Conservation (phyloP, 1,284 basidiomycete genomes). For the Naganishia sp. region DNA sequence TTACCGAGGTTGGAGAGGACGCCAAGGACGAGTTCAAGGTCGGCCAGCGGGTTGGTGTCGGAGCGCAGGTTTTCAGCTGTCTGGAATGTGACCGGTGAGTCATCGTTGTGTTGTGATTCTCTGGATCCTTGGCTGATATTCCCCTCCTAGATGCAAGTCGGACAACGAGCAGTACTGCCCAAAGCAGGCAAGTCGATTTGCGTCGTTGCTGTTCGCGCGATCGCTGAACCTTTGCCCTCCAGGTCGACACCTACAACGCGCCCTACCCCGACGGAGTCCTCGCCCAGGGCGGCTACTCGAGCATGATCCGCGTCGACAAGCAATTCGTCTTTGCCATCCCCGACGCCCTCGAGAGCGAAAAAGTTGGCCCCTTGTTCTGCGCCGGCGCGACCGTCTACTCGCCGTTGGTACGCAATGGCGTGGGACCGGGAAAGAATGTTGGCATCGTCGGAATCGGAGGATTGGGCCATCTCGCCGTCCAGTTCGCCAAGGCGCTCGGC, state of each 20-base stretch:
- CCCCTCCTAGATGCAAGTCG: constrained; percentile 61
- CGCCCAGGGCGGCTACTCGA: constrained; percentile 28
- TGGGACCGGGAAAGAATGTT: constrained; percentile 34
- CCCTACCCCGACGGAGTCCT: constrained; percentile 26
- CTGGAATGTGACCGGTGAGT: constrained; percentile 26
- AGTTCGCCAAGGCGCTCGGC: constrained; percentile 60
- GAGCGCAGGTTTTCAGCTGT: constrained; percentile 32
- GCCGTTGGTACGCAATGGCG: constrained; percentile 43
- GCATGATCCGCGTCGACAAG: constrained; percentile 16
- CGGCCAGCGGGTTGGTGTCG: constrained; percentile 30
- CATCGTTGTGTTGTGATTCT: neutral
- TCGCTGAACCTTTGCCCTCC: neutral
- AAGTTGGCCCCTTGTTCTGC: constrained; percentile 43
- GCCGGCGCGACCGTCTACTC: constrained; percentile 45
- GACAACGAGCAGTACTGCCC: constrained; percentile 63
- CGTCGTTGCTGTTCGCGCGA: no score
- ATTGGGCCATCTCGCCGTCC: constrained; percentile 25
- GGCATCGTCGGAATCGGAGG: constrained; percentile 35
- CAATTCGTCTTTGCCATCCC: constrained; percentile 33
- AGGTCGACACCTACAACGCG: constrained; percentile 25
- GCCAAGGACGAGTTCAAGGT: constrained; percentile 39
- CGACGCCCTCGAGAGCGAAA: constrained; percentile 19
- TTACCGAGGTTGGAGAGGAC: constrained; percentile 27
- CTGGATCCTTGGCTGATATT: constrained; percentile 58
- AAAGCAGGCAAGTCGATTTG: constrained; percentile 30